Percentiles rank a stretch among this genome's conserved stretches.
These are phyloP conservation scores for Globisporangium rhizosaccharum DNA, from an alignment of 352 stramenopile genomes.

Conservation along the genomic window DNA sequence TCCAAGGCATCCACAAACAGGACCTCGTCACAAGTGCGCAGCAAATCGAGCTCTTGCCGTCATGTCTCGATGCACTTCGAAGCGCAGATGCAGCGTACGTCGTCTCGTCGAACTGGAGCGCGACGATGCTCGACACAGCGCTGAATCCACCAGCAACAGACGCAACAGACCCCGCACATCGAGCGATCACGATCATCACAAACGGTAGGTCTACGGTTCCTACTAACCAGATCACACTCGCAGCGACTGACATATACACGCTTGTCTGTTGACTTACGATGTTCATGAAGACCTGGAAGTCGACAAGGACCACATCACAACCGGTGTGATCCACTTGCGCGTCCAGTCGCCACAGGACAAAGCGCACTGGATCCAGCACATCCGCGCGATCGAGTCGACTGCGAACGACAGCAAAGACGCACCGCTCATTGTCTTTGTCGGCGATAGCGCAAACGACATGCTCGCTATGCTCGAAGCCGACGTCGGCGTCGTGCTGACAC, in stretches of 20 bases:
- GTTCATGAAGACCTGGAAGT: slow-evolving; percentile 36
- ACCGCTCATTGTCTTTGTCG: slow-evolving; percentile 41
- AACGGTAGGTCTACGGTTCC: slow-evolving; percentile 36
- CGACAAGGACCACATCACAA: slow-evolving; percentile 32
- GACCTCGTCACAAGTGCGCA: slow-evolving; percentile 12
- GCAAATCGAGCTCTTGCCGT: slow-evolving; percentile 23
- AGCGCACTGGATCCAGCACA: slow-evolving; percentile 21
- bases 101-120: slow-evolving; percentile 67
- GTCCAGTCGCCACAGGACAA: slow-evolving; percentile 65
- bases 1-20: slow-evolving; percentile 27
- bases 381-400: slow-evolving; percentile 1
- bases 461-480: slow-evolving; percentile 58
- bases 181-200: slow-evolving; percentile 25
- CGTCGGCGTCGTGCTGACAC: slow-evolving; percentile 39
- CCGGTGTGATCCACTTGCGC: slow-evolving; percentile 40
- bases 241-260: background rate
- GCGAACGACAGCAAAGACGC: background rate
- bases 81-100: slow-evolving; percentile 23
- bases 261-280: background rate
- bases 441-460: slow-evolving; percentile 65
- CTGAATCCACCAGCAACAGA: slow-evolving; percentile 7
- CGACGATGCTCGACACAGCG: slow-evolving; percentile 29
- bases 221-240: background rate
- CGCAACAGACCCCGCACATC: background rate
- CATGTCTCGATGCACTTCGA: slow-evolving; percentile 25